Evolutionary conservation across 805 yeast genomes (phyloP).

Genomic region (Starmerella vitae): DNA sequence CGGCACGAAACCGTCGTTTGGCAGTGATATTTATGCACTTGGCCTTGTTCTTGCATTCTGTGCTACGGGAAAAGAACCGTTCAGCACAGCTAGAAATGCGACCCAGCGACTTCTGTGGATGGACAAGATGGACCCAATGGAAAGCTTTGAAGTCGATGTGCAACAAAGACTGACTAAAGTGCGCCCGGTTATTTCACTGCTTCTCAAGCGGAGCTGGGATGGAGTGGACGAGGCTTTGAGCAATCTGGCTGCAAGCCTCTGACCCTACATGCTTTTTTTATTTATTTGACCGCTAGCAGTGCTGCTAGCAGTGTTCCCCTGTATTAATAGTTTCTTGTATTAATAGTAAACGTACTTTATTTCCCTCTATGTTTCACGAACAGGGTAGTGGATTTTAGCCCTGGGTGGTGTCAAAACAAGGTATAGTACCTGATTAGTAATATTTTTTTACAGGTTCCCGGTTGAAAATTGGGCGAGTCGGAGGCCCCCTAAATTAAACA

Average conservation of each 20-base stretch:
- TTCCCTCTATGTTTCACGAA: background rate
- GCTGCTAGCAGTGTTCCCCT: no score
- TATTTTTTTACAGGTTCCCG: conserved; percentile 5
- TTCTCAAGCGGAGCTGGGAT: conserved; percentile 9
- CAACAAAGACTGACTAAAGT: conserved; percentile 13
- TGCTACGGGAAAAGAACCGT: conserved; percentile 37
- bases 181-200: conserved; percentile 10
- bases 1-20: conserved; percentile 24
- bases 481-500: conserved; percentile 3
- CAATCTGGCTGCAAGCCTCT: background rate
- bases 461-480: conserved; percentile 4
- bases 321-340: no score
- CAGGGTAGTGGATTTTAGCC: background rate
- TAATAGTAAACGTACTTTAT: no score
- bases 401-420: background rate
- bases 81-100: conserved; percentile 25
- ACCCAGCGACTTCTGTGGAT: conserved; percentile 26
- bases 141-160: conserved; percentile 19
- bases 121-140: conserved; percentile 22
- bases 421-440: conserved; percentile 4
- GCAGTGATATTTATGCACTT: conserved; percentile 36
- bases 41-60: conserved; percentile 36
- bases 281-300: no score
- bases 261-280: background rate
- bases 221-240: conserved; percentile 8